Evolutionary conservation across 768 basidiomycete species (phyloP).

Genomic region (Macrolepiota fuliginosa): DNA sequence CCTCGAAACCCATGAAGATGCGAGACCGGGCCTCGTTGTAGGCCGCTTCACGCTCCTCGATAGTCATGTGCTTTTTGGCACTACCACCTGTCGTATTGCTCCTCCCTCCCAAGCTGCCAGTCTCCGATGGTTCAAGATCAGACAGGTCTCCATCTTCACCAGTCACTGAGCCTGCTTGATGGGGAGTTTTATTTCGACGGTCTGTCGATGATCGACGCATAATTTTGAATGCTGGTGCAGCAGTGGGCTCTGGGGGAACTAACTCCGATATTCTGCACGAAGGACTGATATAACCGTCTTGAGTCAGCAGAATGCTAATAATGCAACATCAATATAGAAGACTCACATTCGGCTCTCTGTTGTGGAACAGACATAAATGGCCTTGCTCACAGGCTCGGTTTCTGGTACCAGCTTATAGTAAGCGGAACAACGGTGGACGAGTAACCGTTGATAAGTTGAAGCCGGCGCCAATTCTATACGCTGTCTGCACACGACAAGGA

Average conservation of each 20-base stretch:
- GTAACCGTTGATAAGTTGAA: slow-evolving; percentile 81
- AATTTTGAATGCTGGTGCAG: slow-evolving; percentile 83
- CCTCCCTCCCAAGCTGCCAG: slow-evolving; percentile 72
- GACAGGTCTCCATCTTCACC: slow-evolving; percentile 78
- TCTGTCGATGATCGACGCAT: slow-evolving; percentile 69
- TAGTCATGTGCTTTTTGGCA: slow-evolving; percentile 71
- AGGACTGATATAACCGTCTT: slow-evolving; percentile 46
- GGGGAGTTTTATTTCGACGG: slow-evolving; percentile 54
- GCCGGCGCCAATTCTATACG: slow-evolving; percentile 67
- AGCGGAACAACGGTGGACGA: slow-evolving; percentile 82
- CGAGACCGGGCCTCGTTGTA: slow-evolving; percentile 84
- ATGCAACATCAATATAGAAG: slow-evolving; percentile 8
- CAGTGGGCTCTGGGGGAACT: slow-evolving; percentile 67
- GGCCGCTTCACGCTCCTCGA: slow-evolving; percentile 86
- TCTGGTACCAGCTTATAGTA: slow-evolving; percentile 79
- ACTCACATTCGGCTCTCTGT: slow-evolving; percentile 77
- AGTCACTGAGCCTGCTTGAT: slow-evolving; percentile 69
- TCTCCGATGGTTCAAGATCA: slow-evolving; percentile 76
- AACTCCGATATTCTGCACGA: slow-evolving; percentile 68
- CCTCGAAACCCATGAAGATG: slow-evolving; percentile 84
- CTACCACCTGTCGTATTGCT: slow-evolving; percentile 61
- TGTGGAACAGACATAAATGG: slow-evolving; percentile 54
- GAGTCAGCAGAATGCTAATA: slow-evolving; percentile 18
- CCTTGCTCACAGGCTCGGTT: slow-evolving; percentile 60
- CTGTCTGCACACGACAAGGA: slow-evolving; percentile 35